Base-by-base conservation (phyloP, 2,329 filamentous ascomycete species). In the Arthrinium puccinioides region DNA sequence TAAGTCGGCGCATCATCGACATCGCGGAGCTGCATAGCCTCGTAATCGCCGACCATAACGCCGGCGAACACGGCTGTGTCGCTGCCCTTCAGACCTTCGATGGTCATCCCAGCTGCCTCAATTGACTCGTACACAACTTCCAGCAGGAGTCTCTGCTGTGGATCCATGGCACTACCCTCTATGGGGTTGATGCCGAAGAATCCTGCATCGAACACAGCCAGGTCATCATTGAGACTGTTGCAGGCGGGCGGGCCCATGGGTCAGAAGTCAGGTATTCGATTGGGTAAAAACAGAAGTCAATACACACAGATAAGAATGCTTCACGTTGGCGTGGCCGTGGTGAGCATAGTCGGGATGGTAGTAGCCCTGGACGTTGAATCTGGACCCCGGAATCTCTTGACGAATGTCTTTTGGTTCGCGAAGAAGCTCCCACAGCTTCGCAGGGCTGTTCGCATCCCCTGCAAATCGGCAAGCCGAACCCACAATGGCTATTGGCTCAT, bases 111-210 rank as follows among this genome's bases (percentile, higher is more conserved):
- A 13, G 42, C 44, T 6, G 32, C n/a, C 24, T 59, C 56, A 3
- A 64, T 39, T 0, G 59, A 57, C 32, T 70, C 59, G 43, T 67
- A 70, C 0, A 63, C 59, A 1, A 49, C 51, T 43, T 67, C 59
- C 6, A 66, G 50, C 5, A 59, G 36, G 3, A 57, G 39, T 4
- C 63, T 53, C 25, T 63, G 60, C 39, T 64, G 61, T 5, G 63
- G 63, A 39, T 67, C 64, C 46, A 59, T 62, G 4, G 56, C 45
- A 8, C 48, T 45, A 6, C 50, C 52, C 48, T 65, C 62, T 5
- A 52, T 52, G 7, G 58, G 44, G 14, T 44, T 56, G n/a, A 57
- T 60, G 25, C 54, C 53, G 52, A 69, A 68, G 51, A 67, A 68
- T 2, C 49, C 42, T 19, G 60, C 48, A 43, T 69, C 64, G 36